Base-by-base conservation (phyloP, 1,284 basidiomycete genomes). In the Mixia osmundae region DNA sequence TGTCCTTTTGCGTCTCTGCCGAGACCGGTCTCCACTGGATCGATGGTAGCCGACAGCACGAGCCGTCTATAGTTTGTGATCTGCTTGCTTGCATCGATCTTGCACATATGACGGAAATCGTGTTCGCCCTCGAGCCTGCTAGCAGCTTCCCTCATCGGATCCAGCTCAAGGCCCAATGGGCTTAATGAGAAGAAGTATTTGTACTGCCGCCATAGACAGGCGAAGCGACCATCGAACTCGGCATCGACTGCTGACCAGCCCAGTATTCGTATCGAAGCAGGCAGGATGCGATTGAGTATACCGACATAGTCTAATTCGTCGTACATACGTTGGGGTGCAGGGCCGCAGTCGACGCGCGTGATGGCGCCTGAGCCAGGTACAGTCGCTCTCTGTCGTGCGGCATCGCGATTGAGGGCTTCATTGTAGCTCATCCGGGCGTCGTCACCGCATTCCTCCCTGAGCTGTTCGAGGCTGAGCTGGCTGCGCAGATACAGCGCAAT, bases 81-180 rank as follows among this genome's bases (percentile, higher is more conserved):
- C 58, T 95, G 89, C 56, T 97, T 97, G 40, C 69, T 67, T 0
- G 82, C 69, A 54, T 97, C 89, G n/a, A 95, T 58, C 55, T 85
- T 89, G 64, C 82, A 94, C 30, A 95, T 64, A 53, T 97, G 95
- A 5, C 87, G 69, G 53, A 94, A 95, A 58, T 99, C 91, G 59
- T 95, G 83, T 45, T 79, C 73, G 29, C 89, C 91, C 9, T 85
- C 54, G 23, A 97, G 62, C 1, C 66, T 58, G 1, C 59, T 43
- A 0, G 82, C 79, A 0, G 71, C 87, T 26, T 69, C 63, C 41
- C 66, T 64, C 87, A 97, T 97, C 22, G 64, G 65, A 1, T 58
- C 49, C 22, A 87, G 55, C 54, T 85, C 69, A 37, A 91, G 68
- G 10, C 33, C 2, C 22, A 23, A 5, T 38, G 33, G 8, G 32